Evolutionary conservation across 306 rosid species (phyloP), one percentile per base, ranked within the genome.

Genomic region (Fragaria iinumae): DNA sequence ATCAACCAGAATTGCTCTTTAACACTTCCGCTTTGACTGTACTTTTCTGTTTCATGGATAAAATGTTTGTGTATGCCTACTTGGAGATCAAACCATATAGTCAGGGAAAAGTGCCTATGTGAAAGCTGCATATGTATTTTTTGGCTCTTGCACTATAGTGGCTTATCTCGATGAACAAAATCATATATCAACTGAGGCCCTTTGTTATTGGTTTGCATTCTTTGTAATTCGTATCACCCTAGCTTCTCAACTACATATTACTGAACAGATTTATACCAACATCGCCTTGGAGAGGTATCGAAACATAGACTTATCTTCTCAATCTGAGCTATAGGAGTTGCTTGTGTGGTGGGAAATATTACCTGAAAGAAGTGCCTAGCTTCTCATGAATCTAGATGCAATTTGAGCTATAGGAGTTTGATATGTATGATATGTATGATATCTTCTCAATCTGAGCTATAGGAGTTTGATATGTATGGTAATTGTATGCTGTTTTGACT

Each of bases 141-240:
- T 32, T 36, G 8, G 53, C 55, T 73, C 7, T n/a, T 39, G 5
- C 16, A 18, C 47, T 25, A 21, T 36, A 14, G 52, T 9, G 36
- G 76, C 8, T 74, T 10, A 52, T 44, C 77, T 74, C 1, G 2
- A 14, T 59, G 47, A 27, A 38, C 34, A 73, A 36, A n/a, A n/a
- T 21, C 25, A 13, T 53, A 11, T 27, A 29, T 49, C 21, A 76
- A 69, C 34, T 82, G 67, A 67, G 78, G 56, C 11, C 60, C 32
- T 74, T 72, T 66, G 75, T 83, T 67, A 20, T 57, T 59, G 25
- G 39, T 86, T 83, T 84, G 90, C 95, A 90, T 95, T 67, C 93
- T 94, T 79, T 94, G 90, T 87, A 85, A 76, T 64, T 94, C 98
- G 38, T 92, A 88, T 50, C 75, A 94, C 88, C 98, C 97, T 57